Conservation (phyloP, 78 protist genomes). For the Planoprotostelium fungivorum region DNA sequence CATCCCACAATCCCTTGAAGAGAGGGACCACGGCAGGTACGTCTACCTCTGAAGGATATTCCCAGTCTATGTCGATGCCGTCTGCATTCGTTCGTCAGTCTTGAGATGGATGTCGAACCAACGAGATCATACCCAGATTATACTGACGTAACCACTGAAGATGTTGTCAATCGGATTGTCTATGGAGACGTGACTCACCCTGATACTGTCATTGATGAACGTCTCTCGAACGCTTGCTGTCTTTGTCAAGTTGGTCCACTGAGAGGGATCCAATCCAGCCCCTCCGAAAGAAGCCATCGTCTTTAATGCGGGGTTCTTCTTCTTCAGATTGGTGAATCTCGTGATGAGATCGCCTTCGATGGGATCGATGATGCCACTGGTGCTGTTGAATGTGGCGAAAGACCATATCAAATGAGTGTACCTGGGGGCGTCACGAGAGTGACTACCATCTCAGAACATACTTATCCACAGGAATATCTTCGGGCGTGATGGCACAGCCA, state of each 20-base stretch:
- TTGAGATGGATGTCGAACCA: no score
- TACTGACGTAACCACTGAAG: background rate
- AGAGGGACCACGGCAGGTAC: background rate
- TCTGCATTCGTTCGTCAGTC: no score
- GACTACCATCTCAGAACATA: no score
- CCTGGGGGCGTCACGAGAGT: no score
- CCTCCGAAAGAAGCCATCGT: background rate
- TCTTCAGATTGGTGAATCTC: background rate
- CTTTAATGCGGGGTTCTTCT: background rate
- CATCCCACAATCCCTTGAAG: background rate
- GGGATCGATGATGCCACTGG: background rate
- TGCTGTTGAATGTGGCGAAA: background rate
- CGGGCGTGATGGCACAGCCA: no score
- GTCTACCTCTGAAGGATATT: background rate
- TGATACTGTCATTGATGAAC: no score
- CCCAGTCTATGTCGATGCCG: slow-evolving; percentile 46
- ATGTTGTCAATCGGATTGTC: background rate
- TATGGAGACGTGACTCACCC: background rate
- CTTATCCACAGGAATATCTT: no score
- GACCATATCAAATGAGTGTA: background rate
- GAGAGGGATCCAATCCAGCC: background rate
- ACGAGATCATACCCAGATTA: background rate
- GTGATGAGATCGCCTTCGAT: background rate
- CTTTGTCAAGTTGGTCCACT: no score
- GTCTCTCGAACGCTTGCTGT: no score